Evolutionary conservation across 495 filamentous ascomycete genomes (phyloP), one percentile per base, ranked within the genome.

Genomic region (Chaetomium cochliodes): DNA sequence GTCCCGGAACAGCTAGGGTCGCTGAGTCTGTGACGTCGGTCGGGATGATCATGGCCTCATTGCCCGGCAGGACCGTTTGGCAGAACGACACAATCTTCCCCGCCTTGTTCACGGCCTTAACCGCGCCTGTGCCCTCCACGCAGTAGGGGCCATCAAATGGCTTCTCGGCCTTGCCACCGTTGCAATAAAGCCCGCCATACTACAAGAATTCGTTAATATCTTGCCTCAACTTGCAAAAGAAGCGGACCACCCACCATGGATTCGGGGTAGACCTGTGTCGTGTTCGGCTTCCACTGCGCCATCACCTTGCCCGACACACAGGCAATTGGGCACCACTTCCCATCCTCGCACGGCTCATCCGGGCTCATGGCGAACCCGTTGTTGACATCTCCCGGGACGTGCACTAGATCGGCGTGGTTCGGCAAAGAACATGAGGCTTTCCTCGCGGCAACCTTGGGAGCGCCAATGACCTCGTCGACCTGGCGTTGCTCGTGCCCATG

Each of bases 41-140:
- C 15, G 90, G 89, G 72, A 93, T 94, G 66, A 92, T 78, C 91
- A 94, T 94, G 60, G 89, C 88, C 77, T 94, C 91, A 72, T 92
- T 90, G n/a, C 91, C 91, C 15, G 90, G 91, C 58, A 92, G 74
- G 44, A 92, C 90, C 3, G 90, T 94, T 72, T 94, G 91, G 71
- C 91, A 94, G 74, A 92, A 90, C 4, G 90, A 83, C 18, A 92
- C 86, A 20, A 80, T 62, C 55, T 81, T 77, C 26, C 82, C 79
- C 55, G 81, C 82, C 69, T 86, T 88, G 75, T 92, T 93, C 55
- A 84, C 79, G 41, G 80, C 85, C 50, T 77, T 74, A 33, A 93
- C 81, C 5, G 84, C 65, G 56, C 89, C 90, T 15, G 85, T 87
- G 37, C 89, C 90, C 60, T 87, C 85, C 62, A 87, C 83, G 71